Base-by-base conservation (phyloP, 2,329 filamentous ascomycete genomes). In the Dryadomyces quercus-mongolicae region DNA sequence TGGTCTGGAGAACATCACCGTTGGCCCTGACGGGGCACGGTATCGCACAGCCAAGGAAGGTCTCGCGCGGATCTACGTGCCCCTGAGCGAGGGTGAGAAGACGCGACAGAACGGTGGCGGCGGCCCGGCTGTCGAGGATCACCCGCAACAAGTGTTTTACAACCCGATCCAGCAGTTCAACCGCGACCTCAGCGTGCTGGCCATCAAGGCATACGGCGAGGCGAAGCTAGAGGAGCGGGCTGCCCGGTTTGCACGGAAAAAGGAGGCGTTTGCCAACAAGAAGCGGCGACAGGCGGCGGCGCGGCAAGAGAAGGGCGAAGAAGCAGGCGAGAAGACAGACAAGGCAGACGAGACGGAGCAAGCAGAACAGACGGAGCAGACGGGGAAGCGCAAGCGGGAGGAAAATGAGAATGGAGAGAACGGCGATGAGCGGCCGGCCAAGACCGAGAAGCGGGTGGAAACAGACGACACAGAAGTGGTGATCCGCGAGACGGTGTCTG, bases 161-260 rank as follows among this genome's bases (percentile, higher is more conserved):
- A 98, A 98, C 63, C 92, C 93, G 0, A 96, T 98, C 54, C 93
- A 98, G 67, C 93, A 98, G 66, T 98, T 97, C 75, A 98, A 98
- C 69, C 86, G 94, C 49, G 93, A 98, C 66, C 71, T 98, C 60
- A 96, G 89, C 57, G 88, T 96, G 25, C 77, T 98, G 15, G 89
- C 89, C 1, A 95, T 98, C 67, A 88, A 88, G 64, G 86, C 87
- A 0, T 95, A 92, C 66, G 88, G 88, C 1, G 83, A 93, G 61
- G 82, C 88, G 36, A 57, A 69, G 57, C 68, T 65, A 54, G 57
- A 66, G 55, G 74, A 72, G 56, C 81, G 77, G 63, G 76, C 71
- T 51, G 72, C 76, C 16, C 74, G 74, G 36, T 77, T 78, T 62
- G 73, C 77, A 47, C 77, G 76, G 63, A 79, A 77, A 56, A 66